These are phyloP conservation scores for Psophocarpus tetragonolobus DNA, from an alignment of 306 rosid species.

Conservation along the genomic window DNA sequence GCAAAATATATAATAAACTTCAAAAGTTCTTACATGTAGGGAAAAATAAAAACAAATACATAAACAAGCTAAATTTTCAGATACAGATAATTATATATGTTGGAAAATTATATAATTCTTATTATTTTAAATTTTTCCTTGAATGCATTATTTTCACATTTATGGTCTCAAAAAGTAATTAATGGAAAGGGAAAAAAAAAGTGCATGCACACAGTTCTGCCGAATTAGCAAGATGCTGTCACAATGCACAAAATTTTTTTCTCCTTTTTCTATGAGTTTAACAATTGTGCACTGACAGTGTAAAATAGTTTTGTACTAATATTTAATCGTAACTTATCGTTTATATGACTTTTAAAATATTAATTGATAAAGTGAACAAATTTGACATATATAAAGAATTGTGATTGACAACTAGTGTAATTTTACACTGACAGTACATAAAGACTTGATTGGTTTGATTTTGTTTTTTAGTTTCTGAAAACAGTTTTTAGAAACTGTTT, in stretches of 20 bases:
- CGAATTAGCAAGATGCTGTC: constrained; percentile 28
- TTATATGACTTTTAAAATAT: no score
- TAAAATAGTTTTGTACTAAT: no score
- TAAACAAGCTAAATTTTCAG: not conserved
- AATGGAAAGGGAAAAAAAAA: not conserved
- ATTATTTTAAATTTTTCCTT: not conserved
- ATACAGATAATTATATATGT: constrained; percentile 7
- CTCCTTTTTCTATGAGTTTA: not conserved
- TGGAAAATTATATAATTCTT: not conserved
- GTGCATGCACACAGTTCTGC: not conserved
- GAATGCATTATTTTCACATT: not conserved
- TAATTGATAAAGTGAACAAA: no score
- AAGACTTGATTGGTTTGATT: no score
- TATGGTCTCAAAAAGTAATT: constrained; percentile 1
- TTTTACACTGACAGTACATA: no score
- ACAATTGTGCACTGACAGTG: no score
- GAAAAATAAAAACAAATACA: not conserved
- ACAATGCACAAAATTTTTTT: not conserved
- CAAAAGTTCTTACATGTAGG: not conserved
- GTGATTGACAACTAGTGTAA: no score
- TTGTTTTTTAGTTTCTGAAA: no score
- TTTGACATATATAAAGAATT: no score
- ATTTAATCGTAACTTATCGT: no score
- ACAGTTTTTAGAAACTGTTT: no score
- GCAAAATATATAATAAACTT: not conserved